phyloP scores from a whole-genome alignment of 78 protist genomes.

The Emiliania huxleyi region DNA sequence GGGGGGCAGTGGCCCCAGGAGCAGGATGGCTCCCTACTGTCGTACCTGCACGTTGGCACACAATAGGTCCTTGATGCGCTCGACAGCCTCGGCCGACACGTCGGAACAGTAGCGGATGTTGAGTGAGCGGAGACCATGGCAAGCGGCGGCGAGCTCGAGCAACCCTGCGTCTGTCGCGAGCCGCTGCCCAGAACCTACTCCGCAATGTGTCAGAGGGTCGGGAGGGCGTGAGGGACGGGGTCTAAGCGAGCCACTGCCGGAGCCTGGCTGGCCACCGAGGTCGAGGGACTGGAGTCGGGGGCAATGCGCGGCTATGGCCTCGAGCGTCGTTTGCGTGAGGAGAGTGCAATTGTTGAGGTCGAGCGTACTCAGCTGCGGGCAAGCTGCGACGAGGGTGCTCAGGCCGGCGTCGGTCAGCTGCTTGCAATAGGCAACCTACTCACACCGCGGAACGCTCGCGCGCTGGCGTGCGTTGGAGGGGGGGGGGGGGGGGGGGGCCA shows the following conservation, averaged over 20 bases:
- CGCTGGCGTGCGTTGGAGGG: too few species aligned
- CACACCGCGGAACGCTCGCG: too few species aligned
- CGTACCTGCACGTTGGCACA: slow-evolving; percentile 12
- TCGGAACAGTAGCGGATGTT: not conserved
- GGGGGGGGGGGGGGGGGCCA: too few species aligned
- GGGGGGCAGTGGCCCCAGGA: too few species aligned
- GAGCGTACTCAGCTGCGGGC: not conserved
- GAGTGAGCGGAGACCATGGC: not conserved
- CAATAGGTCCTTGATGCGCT: not conserved
- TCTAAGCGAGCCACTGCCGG: too few species aligned
- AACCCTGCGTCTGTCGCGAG: not conserved
- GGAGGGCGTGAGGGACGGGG: too few species aligned
- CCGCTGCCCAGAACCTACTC: not conserved
- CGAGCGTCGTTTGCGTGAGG: not conserved
- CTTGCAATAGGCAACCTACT: not conserved
- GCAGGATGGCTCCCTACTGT: too few species aligned
- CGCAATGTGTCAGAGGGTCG: too few species aligned
- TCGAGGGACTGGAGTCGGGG: not conserved
- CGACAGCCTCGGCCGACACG: not conserved
- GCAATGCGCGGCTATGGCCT: not conserved
- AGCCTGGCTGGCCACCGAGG: slow-evolving; percentile 9
- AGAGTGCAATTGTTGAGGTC: not conserved
- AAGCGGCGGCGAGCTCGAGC: not conserved
- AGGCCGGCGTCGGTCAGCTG: not conserved
- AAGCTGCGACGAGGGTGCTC: not conserved